Base-by-base conservation (phyloP, 78 protist genomes). In the Diacronema lutheri region DNA sequence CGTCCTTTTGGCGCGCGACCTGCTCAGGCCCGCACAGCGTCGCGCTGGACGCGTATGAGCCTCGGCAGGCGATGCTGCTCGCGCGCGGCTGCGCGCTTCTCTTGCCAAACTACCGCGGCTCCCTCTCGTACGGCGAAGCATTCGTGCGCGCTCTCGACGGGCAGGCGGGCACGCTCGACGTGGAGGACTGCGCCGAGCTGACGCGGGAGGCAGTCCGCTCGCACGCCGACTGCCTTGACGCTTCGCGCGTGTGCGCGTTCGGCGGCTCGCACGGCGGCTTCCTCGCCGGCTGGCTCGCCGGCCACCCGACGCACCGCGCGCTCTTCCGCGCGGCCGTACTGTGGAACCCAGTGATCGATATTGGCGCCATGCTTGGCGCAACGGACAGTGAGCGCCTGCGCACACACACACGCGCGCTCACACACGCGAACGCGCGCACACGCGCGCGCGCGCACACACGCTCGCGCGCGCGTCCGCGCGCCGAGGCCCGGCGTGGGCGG, bases 261-360 rank as follows among this genome's bases (percentile, higher is more conserved):
- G 79, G 79, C 58, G 79, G 79, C 31, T 71, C 79, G 79, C 79
- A 71, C 38, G 79, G 79, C 38, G 79, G 79, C 33, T 71, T 71
- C 38, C 58, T 71, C 26, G 41, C 58, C 10, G 79, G 58, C 37
- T 71, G 79, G 79, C 79, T 71, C 14, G 55, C 41, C 37, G 79
- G 38, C 38, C 19, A 26, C 14, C n/a, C 56, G 23, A 23, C 5
- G 37, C 79, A 71, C 21, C 7, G 21, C 33, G 12, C 29, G 31
- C 79, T 71, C 58, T 71, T 25, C 79, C 0, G 31, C 7, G 20
- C 58, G 31, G 79, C 35, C 79, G 58, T 4, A 0, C 79, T 71
- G 37, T 71, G 79, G 79, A 71, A 71, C 38, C 79, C 79, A 6
- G 79, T 41, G 4, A 56, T 31, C 13, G 16, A 64, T 35, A n/a